Evolutionary conservation across 2,329 filamentous ascomycete species (phyloP), one percentile per base, ranked within the genome.

Genomic region (Westerdykella ornata): DNA sequence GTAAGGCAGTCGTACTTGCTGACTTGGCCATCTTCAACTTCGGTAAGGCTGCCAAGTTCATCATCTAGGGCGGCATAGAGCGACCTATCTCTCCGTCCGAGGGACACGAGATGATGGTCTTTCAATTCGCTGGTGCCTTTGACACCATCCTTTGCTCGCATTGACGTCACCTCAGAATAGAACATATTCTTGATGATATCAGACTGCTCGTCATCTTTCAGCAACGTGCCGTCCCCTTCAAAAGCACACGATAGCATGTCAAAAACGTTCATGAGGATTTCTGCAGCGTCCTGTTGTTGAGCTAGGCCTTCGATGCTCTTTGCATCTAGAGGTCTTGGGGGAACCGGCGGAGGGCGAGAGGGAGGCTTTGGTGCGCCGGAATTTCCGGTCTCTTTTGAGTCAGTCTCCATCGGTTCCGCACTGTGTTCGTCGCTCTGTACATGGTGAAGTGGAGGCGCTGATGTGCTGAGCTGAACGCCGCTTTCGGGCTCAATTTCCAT

Each of bases 211-310:
- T 84, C 84, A 34, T 81, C 76, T 5, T 74, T 68, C 43, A 86
- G 79, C 7, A 8, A 26, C 26, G 77, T 70, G 3, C 75, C 77
- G n/a, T 75, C 76, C 5, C 87, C 78, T 43, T 77, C 81, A 57
- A 97, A 89, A 2, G 90, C 89, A 39, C 86, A 88, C 56, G 92
- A 85, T n/a, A 96, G 73, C 38, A 92, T 84, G 58, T 90, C 88
- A 44, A 96, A 79, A 18, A 95, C 85, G 56, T 90, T 92, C 44
- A 88, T 88, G 70, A 96, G 89, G 35, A 96, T 90, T 66, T 98
- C 92, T 11, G 88, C 88, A 4, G 96, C 90, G 66, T 98, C 92
- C 67, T 98, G 89, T 59, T 98, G 92, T 37, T 58, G 59, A 26
- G 87, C 76, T 14, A 76, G 76, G 32, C 76, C 71, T 52, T 80